Percentiles rank a stretch among this genome's conserved stretches.
Evolutionary conservation across 2,329 filamentous ascomycete species (phyloP).

Genomic region (Mollisiaceae sp.): DNA sequence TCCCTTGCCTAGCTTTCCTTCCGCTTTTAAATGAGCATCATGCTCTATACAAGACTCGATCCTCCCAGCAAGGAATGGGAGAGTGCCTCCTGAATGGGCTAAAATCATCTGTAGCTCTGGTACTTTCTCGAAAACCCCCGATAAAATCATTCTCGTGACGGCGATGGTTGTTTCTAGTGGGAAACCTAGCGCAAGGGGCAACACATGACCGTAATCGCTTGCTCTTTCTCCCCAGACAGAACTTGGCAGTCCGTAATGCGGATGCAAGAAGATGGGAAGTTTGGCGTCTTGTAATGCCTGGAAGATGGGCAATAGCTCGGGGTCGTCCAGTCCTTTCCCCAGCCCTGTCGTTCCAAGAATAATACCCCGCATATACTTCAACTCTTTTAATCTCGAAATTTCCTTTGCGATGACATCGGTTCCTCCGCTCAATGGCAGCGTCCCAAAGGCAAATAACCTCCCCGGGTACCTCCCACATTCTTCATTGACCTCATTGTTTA

Average conservation of each 20-base stretch:
- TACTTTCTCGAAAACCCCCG: conserved; percentile 81
- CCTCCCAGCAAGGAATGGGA: conserved; percentile 86
- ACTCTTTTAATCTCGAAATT: conserved; percentile 62
- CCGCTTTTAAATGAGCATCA: conserved; percentile 73
- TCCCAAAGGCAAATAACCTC: conserved; percentile 81
- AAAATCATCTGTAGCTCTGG: conserved; percentile 73
- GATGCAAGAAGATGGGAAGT: conserved; percentile 82
- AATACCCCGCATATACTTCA: conserved; percentile 79
- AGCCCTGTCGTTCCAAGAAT: conserved; percentile 87
- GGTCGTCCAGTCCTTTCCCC: conserved; percentile 81
- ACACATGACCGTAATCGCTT: conserved; percentile 80
- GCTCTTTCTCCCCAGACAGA: conserved; percentile 78
- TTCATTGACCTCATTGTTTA: conserved; percentile 79
- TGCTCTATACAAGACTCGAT: conserved; percentile 88
- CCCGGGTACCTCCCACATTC: conserved; percentile 72
- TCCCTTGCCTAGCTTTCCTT: conserved; percentile 57
- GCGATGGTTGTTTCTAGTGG: conserved; percentile 93
- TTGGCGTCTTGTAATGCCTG: conserved; percentile 66
- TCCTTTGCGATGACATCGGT: conserved; percentile 65
- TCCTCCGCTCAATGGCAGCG: conserved; percentile 76
- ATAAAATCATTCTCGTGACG: conserved; percentile 84
- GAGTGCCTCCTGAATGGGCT: conserved; percentile 85
- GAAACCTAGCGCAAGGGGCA: conserved; percentile 85
- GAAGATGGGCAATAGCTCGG: conserved; percentile 73
- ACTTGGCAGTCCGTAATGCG: conserved; percentile 86